Evolutionary conservation across 2,329 filamentous ascomycete genomes (phyloP).

Genomic region (Dactylellina parvicollis): DNA sequence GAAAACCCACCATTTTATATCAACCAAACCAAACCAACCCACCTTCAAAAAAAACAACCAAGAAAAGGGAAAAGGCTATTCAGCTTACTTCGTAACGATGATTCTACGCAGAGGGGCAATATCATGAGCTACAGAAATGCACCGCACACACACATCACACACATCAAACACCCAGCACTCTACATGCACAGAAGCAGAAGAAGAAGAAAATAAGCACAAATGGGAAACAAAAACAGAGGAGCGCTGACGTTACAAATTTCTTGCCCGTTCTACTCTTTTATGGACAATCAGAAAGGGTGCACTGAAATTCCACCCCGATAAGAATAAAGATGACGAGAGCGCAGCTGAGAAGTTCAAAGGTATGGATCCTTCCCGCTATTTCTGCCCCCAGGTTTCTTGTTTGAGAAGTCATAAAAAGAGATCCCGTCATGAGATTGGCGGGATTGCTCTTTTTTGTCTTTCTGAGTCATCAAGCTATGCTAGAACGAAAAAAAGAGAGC

Average conservation of each 20-base stretch:
- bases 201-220: constrained; percentile 8
- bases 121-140: constrained; percentile 46
- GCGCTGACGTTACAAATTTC: constrained; percentile 51
- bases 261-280: constrained; percentile 32
- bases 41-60: not conserved
- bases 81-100: constrained; percentile 55
- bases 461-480: constrained; percentile 32
- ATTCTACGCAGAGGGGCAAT: constrained; percentile 54
- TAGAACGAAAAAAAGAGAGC: not conserved
- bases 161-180: not conserved
- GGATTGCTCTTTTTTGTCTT: not conserved
- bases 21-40: constrained; percentile 1
- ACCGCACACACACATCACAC: constrained; percentile 13
- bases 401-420: not conserved
- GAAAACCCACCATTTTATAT: constrained; percentile 18
- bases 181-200: constrained; percentile 23
- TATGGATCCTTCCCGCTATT: constrained; percentile 58
- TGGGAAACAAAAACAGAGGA: constrained; percentile 31
- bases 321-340: constrained; percentile 90
- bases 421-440: constrained; percentile 17
- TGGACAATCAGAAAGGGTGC: constrained; percentile 57
- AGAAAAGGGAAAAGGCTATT: constrained; percentile 52
- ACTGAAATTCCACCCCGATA: constrained; percentile 83
- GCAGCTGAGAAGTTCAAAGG: constrained; percentile 94
- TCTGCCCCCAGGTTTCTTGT: not conserved